phyloP scores from a whole-genome alignment of 2,329 filamentous ascomycete genomes.

The Tricladium varicosporioides region DNA sequence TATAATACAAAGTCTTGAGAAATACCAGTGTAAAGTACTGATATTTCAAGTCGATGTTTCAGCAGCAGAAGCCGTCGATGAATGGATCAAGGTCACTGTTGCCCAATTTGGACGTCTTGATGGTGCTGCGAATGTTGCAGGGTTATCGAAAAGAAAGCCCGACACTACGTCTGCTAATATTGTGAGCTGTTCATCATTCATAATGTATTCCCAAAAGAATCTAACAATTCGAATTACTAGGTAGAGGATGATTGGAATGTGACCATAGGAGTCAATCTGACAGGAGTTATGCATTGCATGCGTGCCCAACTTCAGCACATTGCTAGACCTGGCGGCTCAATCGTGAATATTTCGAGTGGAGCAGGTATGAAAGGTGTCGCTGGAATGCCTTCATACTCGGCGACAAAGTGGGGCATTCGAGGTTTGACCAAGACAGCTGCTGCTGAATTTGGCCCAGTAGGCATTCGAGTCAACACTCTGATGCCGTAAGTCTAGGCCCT shows the following conservation, averaged over 20 bases:
- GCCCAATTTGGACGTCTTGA: conserved; percentile 36
- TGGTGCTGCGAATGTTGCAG: conserved; percentile 32
- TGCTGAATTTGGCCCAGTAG: conserved; percentile 9
- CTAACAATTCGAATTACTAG: not conserved
- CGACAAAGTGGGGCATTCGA: conserved; percentile 17
- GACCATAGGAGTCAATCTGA: conserved; percentile 35
- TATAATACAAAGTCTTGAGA: not conserved
- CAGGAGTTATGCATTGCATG: conserved; percentile 36
- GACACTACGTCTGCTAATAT: conserved; percentile 21
- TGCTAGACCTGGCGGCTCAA: conserved; percentile 29
- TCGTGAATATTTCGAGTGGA: conserved; percentile 41
- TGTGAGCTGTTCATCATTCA: not conserved
- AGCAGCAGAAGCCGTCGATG: conserved; percentile 27
- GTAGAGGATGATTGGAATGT: conserved; percentile 36
- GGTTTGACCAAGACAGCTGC: conserved; percentile 31
- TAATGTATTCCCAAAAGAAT: not conserved
- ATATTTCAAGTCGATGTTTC: conserved; percentile 30
- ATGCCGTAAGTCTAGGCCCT: conserved; percentile 4
- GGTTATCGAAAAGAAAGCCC: conserved; percentile 16
- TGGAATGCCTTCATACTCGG: conserved; percentile 32
- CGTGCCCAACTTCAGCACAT: conserved; percentile 39
- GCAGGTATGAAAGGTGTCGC: conserved; percentile 42
- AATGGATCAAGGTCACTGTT: conserved; percentile 35
- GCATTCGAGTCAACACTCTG: conserved; percentile 10
- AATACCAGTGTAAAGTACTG: conserved; percentile 8